A percentile compares a stretch with the other conserved stretches of the same genome.
phyloP scores from a whole-genome alignment of 2,329 filamentous ascomycete genomes.

The Talaromyces sp. region DNA sequence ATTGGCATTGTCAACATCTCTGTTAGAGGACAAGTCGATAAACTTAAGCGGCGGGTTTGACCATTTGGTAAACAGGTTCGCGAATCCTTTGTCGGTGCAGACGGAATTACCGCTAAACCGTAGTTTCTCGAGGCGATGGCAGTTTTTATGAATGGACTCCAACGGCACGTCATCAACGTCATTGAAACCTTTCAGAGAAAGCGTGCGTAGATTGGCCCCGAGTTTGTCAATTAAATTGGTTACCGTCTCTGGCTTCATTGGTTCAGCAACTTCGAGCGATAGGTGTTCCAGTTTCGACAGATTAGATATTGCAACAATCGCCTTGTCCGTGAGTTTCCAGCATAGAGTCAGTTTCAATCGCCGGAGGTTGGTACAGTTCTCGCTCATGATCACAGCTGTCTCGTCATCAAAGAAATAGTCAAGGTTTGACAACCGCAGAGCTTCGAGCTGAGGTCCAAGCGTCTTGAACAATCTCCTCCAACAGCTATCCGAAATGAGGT shows the following conservation, averaged over 20 bases:
- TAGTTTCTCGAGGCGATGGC: conserved; percentile 64
- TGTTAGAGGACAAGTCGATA: conserved; percentile 70
- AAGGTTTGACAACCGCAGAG: conserved; percentile 74
- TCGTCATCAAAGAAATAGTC: conserved; percentile 76
- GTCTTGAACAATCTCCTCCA: conserved; percentile 66
- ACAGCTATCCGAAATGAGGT: conserved; percentile 68
- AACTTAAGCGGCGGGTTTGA: conserved; percentile 63
- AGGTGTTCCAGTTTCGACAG: conserved; percentile 66
- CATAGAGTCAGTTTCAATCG: conserved; percentile 79
- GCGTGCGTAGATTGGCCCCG: conserved; percentile 63
- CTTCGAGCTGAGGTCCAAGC: conserved; percentile 60
- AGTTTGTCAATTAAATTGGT: conserved; percentile 55
- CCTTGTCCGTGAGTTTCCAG: conserved; percentile 62
- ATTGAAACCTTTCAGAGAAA: conserved; percentile 67
- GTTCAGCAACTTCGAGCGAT: conserved; percentile 60
- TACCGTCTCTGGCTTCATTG: conserved; percentile 52
- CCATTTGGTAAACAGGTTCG: conserved; percentile 69
- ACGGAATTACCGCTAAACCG: conserved; percentile 71
- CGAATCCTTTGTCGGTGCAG: conserved; percentile 70
- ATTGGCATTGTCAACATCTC: conserved; percentile 65
- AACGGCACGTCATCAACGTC: conserved; percentile 65
- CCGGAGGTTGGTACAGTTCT: conserved; percentile 60
- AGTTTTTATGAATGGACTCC: conserved; percentile 63
- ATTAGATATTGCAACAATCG: conserved; percentile 59
- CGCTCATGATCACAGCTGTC: conserved; percentile 56